Conservation (phyloP, 306 rosid genomes). For the Sicyos edulis region DNA sequence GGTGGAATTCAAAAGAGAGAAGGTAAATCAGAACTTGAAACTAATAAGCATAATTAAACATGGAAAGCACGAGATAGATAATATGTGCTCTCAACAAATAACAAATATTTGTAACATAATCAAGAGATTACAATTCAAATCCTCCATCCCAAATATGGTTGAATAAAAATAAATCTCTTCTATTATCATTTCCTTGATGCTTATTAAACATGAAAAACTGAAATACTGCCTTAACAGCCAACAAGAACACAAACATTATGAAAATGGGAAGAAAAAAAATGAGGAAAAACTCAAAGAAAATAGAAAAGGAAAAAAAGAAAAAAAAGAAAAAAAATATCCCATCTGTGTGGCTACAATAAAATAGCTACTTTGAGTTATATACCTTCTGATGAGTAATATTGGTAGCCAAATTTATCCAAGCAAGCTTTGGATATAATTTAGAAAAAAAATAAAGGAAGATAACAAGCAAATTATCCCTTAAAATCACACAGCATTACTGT, state of each 20-base stretch:
- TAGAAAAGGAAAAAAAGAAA: too few relatives aligned
- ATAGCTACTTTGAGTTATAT: slow-evolving; percentile 11
- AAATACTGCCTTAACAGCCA: slow-evolving; percentile 3
- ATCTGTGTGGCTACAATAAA: slow-evolving; percentile 1
- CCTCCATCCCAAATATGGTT: too few relatives aligned
- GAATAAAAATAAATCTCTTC: neutral
- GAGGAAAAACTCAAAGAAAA: neutral
- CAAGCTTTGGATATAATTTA: slow-evolving; percentile 8
- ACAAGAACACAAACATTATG: neutral
- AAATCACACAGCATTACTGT: slow-evolving; percentile 10
- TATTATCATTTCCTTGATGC: neutral
- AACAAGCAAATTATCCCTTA: neutral
- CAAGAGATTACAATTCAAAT: too few relatives aligned
- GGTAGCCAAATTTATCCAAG: neutral
- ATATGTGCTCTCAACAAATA: too few relatives aligned
- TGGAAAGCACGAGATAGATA: too few relatives aligned
- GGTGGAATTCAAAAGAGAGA: too few relatives aligned
- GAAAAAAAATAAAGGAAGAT: neutral
- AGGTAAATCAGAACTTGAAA: too few relatives aligned
- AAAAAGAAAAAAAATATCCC: neutral
- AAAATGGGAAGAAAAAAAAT: neutral
- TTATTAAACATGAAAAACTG: neutral
- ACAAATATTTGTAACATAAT: too few relatives aligned
- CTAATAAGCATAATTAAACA: too few relatives aligned
- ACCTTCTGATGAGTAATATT: neutral